Conservation (phyloP, 306 rosid species). For the Fragaria nilgerrensis region DNA sequence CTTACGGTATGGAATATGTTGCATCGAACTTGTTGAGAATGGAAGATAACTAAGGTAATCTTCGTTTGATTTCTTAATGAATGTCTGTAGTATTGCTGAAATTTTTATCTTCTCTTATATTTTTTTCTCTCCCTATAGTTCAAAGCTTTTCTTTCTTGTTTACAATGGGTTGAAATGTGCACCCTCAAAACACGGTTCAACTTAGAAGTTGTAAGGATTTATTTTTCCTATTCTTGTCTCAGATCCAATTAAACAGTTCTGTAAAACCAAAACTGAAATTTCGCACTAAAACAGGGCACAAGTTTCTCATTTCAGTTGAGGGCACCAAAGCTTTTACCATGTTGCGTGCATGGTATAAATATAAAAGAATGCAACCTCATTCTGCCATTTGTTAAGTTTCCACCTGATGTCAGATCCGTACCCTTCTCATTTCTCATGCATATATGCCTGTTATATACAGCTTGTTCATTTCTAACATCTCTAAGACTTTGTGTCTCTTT, state of each 20-base stretch:
- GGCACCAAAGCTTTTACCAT: neutral
- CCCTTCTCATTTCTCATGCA: conserved; percentile 12
- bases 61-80: neutral
- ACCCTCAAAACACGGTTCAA: neutral
- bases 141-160: neutral
- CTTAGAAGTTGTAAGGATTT: neutral
- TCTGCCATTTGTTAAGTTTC: conserved; percentile 1
- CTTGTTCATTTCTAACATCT: neutral
- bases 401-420: conserved; percentile 17
- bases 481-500: neutral
- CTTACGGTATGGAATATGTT: neutral
- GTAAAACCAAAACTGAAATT: conserved; percentile 9
- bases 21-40: neutral
- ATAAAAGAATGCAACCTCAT: neutral
- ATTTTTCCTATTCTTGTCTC: neutral
- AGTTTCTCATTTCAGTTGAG: conserved; percentile 15
- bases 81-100: neutral
- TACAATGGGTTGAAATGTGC: neutral
- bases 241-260: neutral
- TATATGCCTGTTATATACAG: neutral
- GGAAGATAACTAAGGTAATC: neutral
- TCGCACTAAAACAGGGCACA: neutral
- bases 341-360: neutral
- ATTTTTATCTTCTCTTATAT: neutral
- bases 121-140: neutral